Percentiles rank a stretch among this genome's conserved stretches.
These are phyloP conservation scores for Ganoderma meredithae DNA, from an alignment of 1,284 basidiomycete genomes.

Conservation along the genomic window DNA sequence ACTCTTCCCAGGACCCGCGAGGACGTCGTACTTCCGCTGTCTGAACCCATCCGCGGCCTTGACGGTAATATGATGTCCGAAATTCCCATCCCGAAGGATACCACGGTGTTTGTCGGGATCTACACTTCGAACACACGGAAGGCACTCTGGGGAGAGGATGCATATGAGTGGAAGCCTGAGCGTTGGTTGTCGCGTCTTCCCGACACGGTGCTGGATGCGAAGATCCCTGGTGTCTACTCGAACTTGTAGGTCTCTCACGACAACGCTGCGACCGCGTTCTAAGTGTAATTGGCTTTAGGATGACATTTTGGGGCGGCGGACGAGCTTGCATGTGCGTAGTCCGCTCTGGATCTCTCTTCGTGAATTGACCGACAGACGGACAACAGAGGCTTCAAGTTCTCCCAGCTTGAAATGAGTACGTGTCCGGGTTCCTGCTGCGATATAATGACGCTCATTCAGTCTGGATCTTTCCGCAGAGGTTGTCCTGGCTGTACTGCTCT, in stretches of 20 bases:
- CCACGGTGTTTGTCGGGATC: conserved; percentile 25
- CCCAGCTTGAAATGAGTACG: conserved; percentile 34
- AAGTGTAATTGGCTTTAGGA: neutral
- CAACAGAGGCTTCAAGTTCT: conserved; percentile 33
- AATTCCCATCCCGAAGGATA: conserved; percentile 26
- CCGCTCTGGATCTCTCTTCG: neutral
- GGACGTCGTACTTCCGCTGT: conserved; percentile 27
- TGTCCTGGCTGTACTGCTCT: conserved; percentile 32
- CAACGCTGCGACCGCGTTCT: neutral
- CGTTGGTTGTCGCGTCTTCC: conserved; percentile 27
- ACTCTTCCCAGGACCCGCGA: conserved; percentile 19
- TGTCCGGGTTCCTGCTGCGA: neutral
- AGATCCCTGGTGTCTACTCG: conserved; percentile 28
- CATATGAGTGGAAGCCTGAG: conserved; percentile 29
- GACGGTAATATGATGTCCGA: conserved; percentile 25
- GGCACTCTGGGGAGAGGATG: conserved; percentile 26
- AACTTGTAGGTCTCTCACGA: conserved; percentile 17
- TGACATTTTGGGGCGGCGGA: conserved; percentile 41
- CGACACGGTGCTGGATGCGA: conserved; percentile 20
- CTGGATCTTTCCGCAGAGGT: conserved; percentile 23
- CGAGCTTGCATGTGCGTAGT: conserved; percentile 40
- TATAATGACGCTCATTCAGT: neutral
- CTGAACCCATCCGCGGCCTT: conserved; percentile 21
- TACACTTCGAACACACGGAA: conserved; percentile 25
- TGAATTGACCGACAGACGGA: neutral